Conservation (phyloP, 176 grass and related monocot genomes). For the Dendrocalamus sinicus region DNA sequence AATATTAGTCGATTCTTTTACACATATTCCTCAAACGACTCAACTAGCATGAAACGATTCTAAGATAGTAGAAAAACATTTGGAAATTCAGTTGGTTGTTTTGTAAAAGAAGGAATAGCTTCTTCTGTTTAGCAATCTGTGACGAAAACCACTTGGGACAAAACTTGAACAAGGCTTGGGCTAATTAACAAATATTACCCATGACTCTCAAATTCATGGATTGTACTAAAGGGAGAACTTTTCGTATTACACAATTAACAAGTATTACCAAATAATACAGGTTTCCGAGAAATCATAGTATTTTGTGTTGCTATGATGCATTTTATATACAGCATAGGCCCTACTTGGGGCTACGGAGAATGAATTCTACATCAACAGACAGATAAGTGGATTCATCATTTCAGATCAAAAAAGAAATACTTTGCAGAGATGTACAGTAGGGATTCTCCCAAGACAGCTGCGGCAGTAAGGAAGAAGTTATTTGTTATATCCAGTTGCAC, state of each 20-base stretch:
- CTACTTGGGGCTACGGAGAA: not conserved
- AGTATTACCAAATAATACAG: not conserved
- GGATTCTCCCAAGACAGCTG: not conserved
- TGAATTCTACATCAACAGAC: not conserved
- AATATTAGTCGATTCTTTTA: not conserved
- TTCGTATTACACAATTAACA: not conserved
- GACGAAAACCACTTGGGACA: not conserved
- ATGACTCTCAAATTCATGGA: not conserved
- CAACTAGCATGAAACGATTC: not conserved
- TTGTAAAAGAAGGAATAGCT: not conserved
- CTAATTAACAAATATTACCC: not conserved
- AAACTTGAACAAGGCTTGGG: not conserved
- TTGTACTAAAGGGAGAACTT: not conserved
- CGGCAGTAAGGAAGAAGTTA: not conserved
- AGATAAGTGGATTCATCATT: conserved; percentile 20
- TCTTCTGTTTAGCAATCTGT: not conserved
- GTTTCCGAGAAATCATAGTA: not conserved
- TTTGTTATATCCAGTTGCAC: not conserved
- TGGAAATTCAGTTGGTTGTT: not conserved
- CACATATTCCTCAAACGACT: conserved; percentile 7
- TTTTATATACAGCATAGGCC: not conserved
- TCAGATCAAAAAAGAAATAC: not conserved
- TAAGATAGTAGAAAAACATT: not conserved
- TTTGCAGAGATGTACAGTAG: not conserved
- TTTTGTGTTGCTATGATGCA: not conserved